Evolutionary conservation across 257 asterid genomes (phyloP).

Genomic region (Leonotis leonurus): DNA sequence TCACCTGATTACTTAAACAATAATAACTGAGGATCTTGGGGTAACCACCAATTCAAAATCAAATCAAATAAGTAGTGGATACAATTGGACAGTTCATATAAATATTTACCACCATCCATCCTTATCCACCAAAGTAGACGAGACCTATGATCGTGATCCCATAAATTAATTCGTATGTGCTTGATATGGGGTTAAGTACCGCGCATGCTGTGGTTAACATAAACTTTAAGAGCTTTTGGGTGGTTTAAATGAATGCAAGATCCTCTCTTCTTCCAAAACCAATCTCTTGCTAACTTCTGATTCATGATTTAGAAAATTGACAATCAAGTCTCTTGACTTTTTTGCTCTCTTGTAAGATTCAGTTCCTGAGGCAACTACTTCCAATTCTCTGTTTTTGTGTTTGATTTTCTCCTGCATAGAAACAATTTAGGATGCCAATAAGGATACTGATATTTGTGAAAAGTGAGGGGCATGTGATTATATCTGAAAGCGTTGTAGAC

Average conservation of each 20-base stretch:
- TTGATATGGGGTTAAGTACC: neutral
- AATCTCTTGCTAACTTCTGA: slow-evolving; percentile 13
- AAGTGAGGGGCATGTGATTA: neutral
- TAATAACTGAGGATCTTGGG: neutral
- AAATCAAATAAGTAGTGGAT: neutral
- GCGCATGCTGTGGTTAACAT: neutral
- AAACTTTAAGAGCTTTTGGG: neutral
- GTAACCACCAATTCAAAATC: neutral
- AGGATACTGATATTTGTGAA: neutral
- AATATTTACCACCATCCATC: neutral
- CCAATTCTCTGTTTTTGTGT: neutral
- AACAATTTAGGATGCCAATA: neutral
- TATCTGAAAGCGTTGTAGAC: neutral
- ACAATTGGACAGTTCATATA: neutral
- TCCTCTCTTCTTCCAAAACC: slow-evolving; percentile 15
- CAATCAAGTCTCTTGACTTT: slow-evolving; percentile 10
- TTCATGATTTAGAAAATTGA: slow-evolving; percentile 18
- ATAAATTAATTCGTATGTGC: neutral
- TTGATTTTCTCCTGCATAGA: slow-evolving; percentile 18
- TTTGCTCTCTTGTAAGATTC: slow-evolving; percentile 23
- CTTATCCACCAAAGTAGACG: neutral
- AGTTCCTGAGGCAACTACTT: slow-evolving; percentile 20
- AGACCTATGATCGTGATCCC: neutral
- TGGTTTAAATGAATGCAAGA: slow-evolving; percentile 1
- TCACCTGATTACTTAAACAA: no score